These are phyloP conservation scores for Trichoderma orchidacearum DNA, from an alignment of 495 filamentous ascomycete genomes.

Conservation along the genomic window DNA sequence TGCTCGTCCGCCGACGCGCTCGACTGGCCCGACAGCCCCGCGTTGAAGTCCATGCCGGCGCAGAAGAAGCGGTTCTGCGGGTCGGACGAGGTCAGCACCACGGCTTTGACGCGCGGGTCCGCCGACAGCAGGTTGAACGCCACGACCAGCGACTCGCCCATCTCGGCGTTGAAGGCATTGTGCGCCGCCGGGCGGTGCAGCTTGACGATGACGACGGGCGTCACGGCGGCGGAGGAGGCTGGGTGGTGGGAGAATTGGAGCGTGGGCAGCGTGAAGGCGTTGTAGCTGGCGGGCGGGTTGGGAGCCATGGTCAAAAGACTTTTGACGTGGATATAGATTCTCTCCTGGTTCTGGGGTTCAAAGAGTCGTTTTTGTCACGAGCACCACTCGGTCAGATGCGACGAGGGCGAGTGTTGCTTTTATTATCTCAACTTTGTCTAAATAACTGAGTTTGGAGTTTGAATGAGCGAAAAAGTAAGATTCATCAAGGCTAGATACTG, in stretches of 20 bases:
- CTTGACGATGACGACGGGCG: constrained; percentile 40
- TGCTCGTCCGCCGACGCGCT: constrained; percentile 9
- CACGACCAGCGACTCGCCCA: constrained; percentile 39
- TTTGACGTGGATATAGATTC: background rate
- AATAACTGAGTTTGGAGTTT: background rate
- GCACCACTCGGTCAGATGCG: too few relatives aligned
- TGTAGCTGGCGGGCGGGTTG: constrained; percentile 8
- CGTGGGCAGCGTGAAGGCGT: constrained; percentile 25
- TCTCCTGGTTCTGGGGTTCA: background rate
- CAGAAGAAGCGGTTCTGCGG: constrained; percentile 45
- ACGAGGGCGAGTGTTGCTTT: too few relatives aligned
- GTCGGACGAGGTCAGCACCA: constrained; percentile 40
- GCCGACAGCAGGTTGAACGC: constrained; percentile 41
- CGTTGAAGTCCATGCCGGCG: constrained; percentile 52
- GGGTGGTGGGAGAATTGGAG: constrained; percentile 43
- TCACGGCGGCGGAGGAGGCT: constrained; percentile 27
- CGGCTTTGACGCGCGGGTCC: constrained; percentile 40
- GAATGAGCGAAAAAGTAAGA: too few relatives aligned
- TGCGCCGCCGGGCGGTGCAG: constrained; percentile 42
- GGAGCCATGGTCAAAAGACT: too few relatives aligned
- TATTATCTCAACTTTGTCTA: too few relatives aligned
- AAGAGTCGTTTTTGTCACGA: background rate
- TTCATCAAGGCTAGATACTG: too few relatives aligned
- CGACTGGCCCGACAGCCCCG: constrained; percentile 20
- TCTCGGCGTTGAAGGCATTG: constrained; percentile 49